phyloP scores from a whole-genome alignment of 805 yeast genomes.

The Metschnikowia santaceciliae region DNA sequence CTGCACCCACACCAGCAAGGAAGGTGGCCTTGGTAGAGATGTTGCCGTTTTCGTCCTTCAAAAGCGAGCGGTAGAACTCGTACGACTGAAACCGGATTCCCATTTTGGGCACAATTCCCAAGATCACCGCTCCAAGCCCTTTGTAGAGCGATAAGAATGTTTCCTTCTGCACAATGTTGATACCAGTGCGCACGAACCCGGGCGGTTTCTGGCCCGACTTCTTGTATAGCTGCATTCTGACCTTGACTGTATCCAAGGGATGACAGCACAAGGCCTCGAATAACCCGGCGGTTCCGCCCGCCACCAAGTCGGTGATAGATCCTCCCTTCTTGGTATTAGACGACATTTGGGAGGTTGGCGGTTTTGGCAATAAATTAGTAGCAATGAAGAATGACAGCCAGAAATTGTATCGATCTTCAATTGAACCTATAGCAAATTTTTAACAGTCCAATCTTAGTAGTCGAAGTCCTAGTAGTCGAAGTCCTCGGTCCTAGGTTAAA shows the following conservation, averaged over 20 bases:
- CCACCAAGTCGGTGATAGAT: constrained; percentile 62
- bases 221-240: constrained; percentile 89
- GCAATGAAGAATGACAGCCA: background rate
- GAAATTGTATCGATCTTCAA: too few species aligned
- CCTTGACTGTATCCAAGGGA: constrained; percentile 97
- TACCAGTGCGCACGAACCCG: constrained; percentile 82
- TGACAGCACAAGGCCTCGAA: constrained; percentile 98
- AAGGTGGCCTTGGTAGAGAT: constrained; percentile 75
- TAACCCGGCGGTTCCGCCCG: constrained; percentile 97
- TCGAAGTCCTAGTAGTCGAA: too few species aligned
- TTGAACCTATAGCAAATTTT: too few species aligned
- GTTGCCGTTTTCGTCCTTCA: constrained; percentile 60
- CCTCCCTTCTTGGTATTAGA: constrained; percentile 30
- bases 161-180: constrained; percentile 71
- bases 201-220: constrained; percentile 73
- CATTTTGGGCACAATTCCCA: constrained; percentile 98
- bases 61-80: constrained; percentile 74
- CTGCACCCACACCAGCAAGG: constrained; percentile 94
- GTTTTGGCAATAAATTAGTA: background rate
- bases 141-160: constrained; percentile 84
- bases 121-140: constrained; percentile 94
- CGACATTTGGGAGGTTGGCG: constrained; percentile 6
- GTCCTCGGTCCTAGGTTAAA: too few species aligned
- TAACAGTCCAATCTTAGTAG: too few species aligned
- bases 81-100: constrained; percentile 94